Conservation (phyloP, 2,329 filamentous ascomycete genomes). For the Trichoderma simmonsii region DNA sequence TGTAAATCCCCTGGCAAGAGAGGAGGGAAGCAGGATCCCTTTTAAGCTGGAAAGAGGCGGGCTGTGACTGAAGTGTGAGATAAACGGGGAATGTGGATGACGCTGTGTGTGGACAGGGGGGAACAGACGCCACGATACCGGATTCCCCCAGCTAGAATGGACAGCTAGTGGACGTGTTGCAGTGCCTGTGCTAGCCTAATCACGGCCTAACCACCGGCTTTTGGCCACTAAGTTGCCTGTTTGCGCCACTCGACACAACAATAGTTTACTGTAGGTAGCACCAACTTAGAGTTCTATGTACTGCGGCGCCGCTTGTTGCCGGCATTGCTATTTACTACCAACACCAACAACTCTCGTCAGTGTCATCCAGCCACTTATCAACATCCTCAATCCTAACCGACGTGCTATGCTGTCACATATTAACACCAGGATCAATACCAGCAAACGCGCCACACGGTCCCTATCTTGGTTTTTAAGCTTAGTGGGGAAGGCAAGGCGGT, state of each 20-base stretch:
- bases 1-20: neutral
- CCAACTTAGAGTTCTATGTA: neutral
- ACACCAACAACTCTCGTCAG: neutral
- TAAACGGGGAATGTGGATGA: constrained; percentile 15
- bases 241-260: neutral
- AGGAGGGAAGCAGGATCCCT: constrained; percentile 6
- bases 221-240: neutral
- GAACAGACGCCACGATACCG: neutral
- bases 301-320: neutral
- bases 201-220: neutral
- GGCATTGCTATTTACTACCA: neutral
- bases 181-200: neutral
- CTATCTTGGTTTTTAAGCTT: neutral
- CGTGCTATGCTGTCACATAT: neutral
- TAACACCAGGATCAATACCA: neutral
- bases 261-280: neutral
- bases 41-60: constrained; percentile 8
- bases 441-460: neutral
- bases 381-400: neutral
- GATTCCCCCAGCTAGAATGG: neutral
- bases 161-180: neutral
- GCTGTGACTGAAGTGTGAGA: neutral
- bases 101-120: neutral
- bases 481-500: neutral
- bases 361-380: neutral